phyloP scores from a whole-genome alignment of 805 yeast species.

The Ogataea naganishii region DNA sequence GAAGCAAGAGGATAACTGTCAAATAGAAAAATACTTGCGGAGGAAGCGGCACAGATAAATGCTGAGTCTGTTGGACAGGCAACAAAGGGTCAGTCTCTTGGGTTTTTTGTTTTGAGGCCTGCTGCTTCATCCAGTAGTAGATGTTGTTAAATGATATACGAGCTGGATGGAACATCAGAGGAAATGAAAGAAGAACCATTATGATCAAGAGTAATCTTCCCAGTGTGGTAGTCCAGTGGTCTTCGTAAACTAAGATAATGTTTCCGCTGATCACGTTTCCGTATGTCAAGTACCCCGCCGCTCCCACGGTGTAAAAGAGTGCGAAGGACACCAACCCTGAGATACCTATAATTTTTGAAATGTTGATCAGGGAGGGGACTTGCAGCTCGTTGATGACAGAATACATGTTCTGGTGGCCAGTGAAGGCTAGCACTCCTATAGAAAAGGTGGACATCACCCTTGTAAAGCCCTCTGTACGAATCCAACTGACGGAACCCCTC shows the following conservation, averaged over 20 bases:
- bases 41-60: slow-evolving; percentile 43
- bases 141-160: slow-evolving; percentile 67
- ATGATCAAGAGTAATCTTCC: slow-evolving; percentile 59
- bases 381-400: slow-evolving; percentile 65
- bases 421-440: slow-evolving; percentile 69
- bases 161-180: slow-evolving; percentile 76
- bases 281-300: slow-evolving; percentile 64
- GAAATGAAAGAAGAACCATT: slow-evolving; percentile 71
- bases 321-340: slow-evolving; percentile 46
- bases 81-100: slow-evolving; percentile 1
- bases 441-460: slow-evolving; percentile 57
- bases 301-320: slow-evolving; percentile 56
- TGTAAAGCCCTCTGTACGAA: slow-evolving; percentile 31
- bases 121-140: slow-evolving; percentile 32
- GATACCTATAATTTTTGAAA: slow-evolving; percentile 31
- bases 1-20: slow-evolving; percentile 36
- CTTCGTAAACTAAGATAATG: slow-evolving; percentile 59
- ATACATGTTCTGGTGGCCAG: slow-evolving; percentile 76
- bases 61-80: no score
- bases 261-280: slow-evolving; percentile 62
- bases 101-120: slow-evolving; percentile 1
- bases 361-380: slow-evolving; percentile 41
- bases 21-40: slow-evolving; percentile 36
- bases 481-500: slow-evolving; percentile 33
- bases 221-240: slow-evolving; percentile 34